Evolutionary conservation across 345 rosid genomes (phyloP), one percentile per base, ranked within the genome.

Genomic region (Lepidium sativum): DNA sequence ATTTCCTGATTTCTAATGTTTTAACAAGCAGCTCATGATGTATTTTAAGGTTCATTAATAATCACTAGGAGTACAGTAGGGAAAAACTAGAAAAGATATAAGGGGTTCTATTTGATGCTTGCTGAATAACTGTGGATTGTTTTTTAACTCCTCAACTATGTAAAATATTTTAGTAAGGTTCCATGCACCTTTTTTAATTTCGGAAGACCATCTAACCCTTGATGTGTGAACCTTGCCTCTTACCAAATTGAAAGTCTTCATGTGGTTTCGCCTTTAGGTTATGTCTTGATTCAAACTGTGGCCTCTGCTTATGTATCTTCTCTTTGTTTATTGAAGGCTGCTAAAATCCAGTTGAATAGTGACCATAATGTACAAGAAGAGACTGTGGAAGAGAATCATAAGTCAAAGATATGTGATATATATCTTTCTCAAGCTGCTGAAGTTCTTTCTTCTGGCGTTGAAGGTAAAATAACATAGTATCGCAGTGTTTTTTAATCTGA

Each of bases 351-450:
- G 65, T 79, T 77, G 73, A 76, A 76, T 47, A 82, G 78, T 41
- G 84, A 85, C 74, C 77, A 71, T 18, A 68, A 72, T 20, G 88
- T 74, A 60, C 74, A 81, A 70, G 79, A 78, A 35, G 81, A 77
- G 72, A 51, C 76, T 35, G 69, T 82, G 29, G 94, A 77, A 79
- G 86, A 67, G 56, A 89, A 81, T 15, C 75, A 79, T 60, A 80
- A 61, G 76, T 55, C 79, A 53, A 70, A 75, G 55, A 84, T 80
- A 42, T 80, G 83, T 70, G 77, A 80, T 54, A 77, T 44, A 68
- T 92, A 83, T 79, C 84, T 89, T 48, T 66, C 79, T 72, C 82
- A 73, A 65, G 95, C 86, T 71, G 82, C 80, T 38, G 73, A 74
- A 13, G 41, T 62, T 65, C 82, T 88, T 44, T 65, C 79, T 42